Conservation (phyloP, 2,329 filamentous ascomycete species). For the Coniochaeta pulveracea region DNA sequence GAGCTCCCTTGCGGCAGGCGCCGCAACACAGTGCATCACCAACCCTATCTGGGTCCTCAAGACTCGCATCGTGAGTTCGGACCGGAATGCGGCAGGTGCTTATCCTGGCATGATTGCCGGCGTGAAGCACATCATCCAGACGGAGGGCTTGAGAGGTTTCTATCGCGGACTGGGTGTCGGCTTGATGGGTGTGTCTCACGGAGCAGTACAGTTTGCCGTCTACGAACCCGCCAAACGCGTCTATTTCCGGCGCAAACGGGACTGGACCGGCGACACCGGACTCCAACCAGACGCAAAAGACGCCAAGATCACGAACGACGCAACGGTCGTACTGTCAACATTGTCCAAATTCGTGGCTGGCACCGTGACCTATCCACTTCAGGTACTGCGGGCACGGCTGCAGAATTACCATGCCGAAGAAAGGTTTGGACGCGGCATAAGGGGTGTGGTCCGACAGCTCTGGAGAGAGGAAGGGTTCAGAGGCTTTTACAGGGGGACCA, state of each 20-base stretch:
- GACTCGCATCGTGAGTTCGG: conserved; percentile 88
- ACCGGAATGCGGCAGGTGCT: conserved; percentile 60
- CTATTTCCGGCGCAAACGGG: conserved; percentile 34
- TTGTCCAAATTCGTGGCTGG: conserved; percentile 79
- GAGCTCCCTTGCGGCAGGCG: conserved; percentile 59
- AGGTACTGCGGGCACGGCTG: conserved; percentile 77
- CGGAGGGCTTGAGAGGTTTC: conserved; percentile 69
- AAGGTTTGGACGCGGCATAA: conserved; percentile 57
- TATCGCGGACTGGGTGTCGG: conserved; percentile 80
- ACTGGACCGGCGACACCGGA: neutral
- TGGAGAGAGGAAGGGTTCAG: conserved; percentile 68
- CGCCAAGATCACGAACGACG: conserved; percentile 51
- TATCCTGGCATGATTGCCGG: conserved; percentile 72
- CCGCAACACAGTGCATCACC: conserved; percentile 69
- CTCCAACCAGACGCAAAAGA: conserved; percentile 6
- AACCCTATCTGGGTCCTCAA: conserved; percentile 99
- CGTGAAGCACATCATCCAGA: conserved; percentile 49
- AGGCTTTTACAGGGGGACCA: conserved; percentile 86
- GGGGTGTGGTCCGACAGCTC: conserved; percentile 61
- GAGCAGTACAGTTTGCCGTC: conserved; percentile 89
- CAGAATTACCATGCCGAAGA: conserved; percentile 79
- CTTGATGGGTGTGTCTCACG: conserved; percentile 79
- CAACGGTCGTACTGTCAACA: conserved; percentile 72
- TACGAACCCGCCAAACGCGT: conserved; percentile 62
- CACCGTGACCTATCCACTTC: conserved; percentile 87